phyloP scores from a whole-genome alignment of 139 green algal genomes.

The Marvania coccoides region DNA sequence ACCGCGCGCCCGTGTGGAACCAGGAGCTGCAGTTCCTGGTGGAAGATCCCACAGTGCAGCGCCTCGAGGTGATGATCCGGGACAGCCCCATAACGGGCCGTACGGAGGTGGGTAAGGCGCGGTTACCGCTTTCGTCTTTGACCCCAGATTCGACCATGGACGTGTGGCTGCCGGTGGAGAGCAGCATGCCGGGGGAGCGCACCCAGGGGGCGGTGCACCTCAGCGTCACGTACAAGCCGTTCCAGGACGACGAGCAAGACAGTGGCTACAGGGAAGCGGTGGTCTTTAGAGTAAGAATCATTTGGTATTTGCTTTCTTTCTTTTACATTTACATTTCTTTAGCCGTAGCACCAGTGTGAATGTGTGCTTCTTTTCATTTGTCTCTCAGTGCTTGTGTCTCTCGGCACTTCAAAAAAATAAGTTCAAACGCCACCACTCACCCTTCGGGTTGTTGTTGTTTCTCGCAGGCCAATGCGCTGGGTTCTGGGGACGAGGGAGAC shows the following conservation, averaged over 20 bases:
- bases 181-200: constrained; percentile 5
- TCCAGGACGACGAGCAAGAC: constrained; percentile 61
- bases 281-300: too few species aligned
- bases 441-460: too few species aligned
- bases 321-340: too few species aligned
- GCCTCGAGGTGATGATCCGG: constrained; percentile 70
- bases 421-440: too few species aligned
- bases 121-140: constrained; percentile 44
- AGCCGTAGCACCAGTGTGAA: too few species aligned
- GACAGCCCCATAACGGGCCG: constrained; percentile 78
- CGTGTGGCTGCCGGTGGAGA: constrained; percentile 63
- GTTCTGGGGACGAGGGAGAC: constrained; percentile 1
- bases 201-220: constrained; percentile 59
- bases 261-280: constrained; percentile 53
- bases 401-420: too few species aligned
- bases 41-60: constrained; percentile 56
- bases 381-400: too few species aligned
- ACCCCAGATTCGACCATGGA: constrained; percentile 36
- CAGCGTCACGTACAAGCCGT: constrained; percentile 65
- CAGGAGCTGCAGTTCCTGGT: constrained; percentile 78
- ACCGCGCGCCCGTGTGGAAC: constrained; percentile 83
- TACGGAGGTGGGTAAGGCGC: constrained; percentile 58
- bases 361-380: too few species aligned
- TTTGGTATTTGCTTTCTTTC: constrained; percentile 17
- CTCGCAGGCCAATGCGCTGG: too few species aligned